Evolutionary conservation across 202 grass and related monocot species (phyloP), one percentile per base, ranked within the genome.

Genomic region (Tripidium arundinaceum): DNA sequence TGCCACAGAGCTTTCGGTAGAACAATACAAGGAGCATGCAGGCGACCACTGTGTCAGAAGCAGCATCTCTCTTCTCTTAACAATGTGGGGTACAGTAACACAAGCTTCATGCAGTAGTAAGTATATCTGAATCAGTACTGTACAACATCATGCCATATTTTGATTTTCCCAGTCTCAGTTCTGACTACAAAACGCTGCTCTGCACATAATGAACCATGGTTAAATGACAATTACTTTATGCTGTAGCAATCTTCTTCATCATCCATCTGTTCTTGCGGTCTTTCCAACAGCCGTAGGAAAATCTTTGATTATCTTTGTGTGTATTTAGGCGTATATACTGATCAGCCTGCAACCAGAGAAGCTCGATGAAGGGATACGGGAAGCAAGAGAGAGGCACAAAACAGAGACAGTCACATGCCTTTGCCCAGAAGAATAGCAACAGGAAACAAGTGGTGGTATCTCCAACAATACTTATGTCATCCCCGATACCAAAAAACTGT

Each of bases 1-100:
- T 79, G 87, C 67, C 87, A 69, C 67, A 86, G 41, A 79, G 50
- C 83, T 89, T 75, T 83, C 74, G 68, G 79, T 70, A 69, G 24
- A 89, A 86, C 83, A 60, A 73, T 72, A 76, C 72, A 81, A 25
- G 24, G 62, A 28, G 77, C 64, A 84, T 47, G 64, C 65, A 89
- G 49, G 60, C 81, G 73, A 69, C 72, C 46, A 19, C 46, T 70
- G 13, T 81, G 82, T 81, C 83, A 85, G 72, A 42, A 13, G 66
- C 72, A 50, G 65, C 66, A 60, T 43, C 49, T 45, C 63, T 55
- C 31, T 67, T 41, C 61, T 50, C 29, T 66, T 65, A 55, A 80
- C 81, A 55, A 75, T 24, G 76, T 73, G 9, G 50, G 28, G 52
- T 10, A 55, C 50, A 55, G 40, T 47, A 81, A 70, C 61, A 54